Evolutionary conservation across 1,284 basidiomycete genomes (phyloP), one percentile per base, ranked within the genome.

Genomic region (Sphagnurus paluster): DNA sequence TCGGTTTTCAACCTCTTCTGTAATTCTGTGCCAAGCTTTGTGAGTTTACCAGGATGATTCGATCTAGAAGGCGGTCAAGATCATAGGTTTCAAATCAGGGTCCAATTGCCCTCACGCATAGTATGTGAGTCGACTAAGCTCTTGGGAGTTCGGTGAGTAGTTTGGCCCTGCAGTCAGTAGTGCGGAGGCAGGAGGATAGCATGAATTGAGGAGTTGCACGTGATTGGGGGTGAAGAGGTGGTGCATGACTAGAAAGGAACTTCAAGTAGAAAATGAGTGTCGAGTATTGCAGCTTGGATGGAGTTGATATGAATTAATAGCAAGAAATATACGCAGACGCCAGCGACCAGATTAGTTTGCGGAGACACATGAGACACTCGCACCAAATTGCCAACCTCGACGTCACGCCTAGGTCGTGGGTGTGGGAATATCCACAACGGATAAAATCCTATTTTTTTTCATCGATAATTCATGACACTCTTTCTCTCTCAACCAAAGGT

Each of bases 121-220:
- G 70, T 98, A 98, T 4, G 91, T 92, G 51, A 99, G 77, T 37
- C 89, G 84, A 44, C 91, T 93, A 25, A 98, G 77, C 61, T 98
- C 94, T 65, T 97, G 94, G 0, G 87, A 80, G 54, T 93, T 89
- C 1, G 93, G 93, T 33, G 80, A 80, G 66, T 86, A 96, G 45
- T 91, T 87, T 26, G 90, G 86, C 20, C 79, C 87, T 7, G 89
- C 77, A 23, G 85, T 82, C 38, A 85, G 69, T 35, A 96, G 77
- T 7, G 86, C 79, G 55, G 93, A 90, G 46, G 84, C 73, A 2
- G 88, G 79, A 5, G 96, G 96, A 67, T 97, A 98, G 69, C 94
- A 98, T 46, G 91, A 87, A 49, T 84, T 80, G 61, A 98, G 81
- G 51, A 97, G 86, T 55, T 84, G 82, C 61, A 91, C 80, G 71